Conservation (phyloP, 2,329 filamentous ascomycete genomes). For the Botryotinia convoluta region DNA sequence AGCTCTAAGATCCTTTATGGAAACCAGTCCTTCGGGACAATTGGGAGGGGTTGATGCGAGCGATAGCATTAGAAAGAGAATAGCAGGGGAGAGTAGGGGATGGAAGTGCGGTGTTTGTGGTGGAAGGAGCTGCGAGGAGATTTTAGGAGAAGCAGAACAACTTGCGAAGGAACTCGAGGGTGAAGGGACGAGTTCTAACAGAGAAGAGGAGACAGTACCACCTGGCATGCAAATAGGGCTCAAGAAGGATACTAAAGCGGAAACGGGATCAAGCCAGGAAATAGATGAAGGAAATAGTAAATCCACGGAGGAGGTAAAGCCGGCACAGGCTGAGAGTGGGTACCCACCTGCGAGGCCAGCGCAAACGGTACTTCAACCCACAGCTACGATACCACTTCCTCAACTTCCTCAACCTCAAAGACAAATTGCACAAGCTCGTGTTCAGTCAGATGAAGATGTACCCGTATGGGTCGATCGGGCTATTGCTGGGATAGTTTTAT, state of each 20-base stretch:
- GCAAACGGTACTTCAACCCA: slow-evolving; percentile 40
- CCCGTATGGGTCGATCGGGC: slow-evolving; percentile 77
- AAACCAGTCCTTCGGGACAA: slow-evolving; percentile 82
- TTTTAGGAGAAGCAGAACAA: slow-evolving; percentile 69
- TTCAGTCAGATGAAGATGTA: slow-evolving; percentile 49
- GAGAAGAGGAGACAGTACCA: slow-evolving; percentile 15
- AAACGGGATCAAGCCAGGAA: neutral
- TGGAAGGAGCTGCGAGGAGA: slow-evolving; percentile 66
- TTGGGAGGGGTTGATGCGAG: slow-evolving; percentile 82
- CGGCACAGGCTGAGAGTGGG: slow-evolving; percentile 56
- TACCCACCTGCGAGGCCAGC: slow-evolving; percentile 33
- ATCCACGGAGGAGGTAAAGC: slow-evolving; percentile 24
- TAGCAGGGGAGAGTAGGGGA: slow-evolving; percentile 63
- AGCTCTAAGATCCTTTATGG: slow-evolving; percentile 85
- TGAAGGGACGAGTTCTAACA: slow-evolving; percentile 63
- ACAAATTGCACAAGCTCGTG: slow-evolving; percentile 28
- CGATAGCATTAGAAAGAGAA: slow-evolving; percentile 61
- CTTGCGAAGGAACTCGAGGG: slow-evolving; percentile 44
- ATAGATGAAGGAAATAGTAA: slow-evolving; percentile 6
- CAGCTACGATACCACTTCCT: slow-evolving; percentile 25
- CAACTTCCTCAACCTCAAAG: neutral
- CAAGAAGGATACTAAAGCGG: slow-evolving; percentile 52
- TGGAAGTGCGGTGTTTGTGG: slow-evolving; percentile 72
- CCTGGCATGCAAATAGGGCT: slow-evolving; percentile 10
- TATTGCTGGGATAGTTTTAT: slow-evolving; percentile 69